These are phyloP conservation scores for Paraphoma sp. DNA, from an alignment of 2,329 filamentous ascomycete species.

Conservation along the genomic window DNA sequence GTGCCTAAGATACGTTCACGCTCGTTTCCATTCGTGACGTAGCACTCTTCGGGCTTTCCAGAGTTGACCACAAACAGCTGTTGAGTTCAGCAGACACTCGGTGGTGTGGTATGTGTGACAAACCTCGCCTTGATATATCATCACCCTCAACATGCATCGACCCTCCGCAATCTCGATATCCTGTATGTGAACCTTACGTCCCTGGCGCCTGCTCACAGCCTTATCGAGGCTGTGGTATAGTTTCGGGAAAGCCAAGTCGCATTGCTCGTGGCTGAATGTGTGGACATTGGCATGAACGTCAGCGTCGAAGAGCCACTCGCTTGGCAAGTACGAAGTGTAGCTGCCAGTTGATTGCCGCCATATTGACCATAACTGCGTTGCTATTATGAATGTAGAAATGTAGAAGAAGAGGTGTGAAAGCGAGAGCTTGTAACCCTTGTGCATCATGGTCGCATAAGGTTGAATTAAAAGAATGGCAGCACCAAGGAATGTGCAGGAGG, in stretches of 20 bases:
- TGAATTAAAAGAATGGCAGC: constrained; percentile 11
- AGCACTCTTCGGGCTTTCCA: constrained; percentile 40
- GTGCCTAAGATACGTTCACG: constrained; percentile 43
- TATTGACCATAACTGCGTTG: constrained; percentile 34
- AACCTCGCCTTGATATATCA: constrained; percentile 42
- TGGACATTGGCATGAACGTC: constrained; percentile 42
- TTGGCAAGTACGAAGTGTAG: constrained; percentile 18
- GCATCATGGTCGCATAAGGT: constrained; percentile 42
- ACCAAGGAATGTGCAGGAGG: constrained; percentile 4
- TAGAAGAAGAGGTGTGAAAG: constrained; percentile 36
- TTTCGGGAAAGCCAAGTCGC: constrained; percentile 41
- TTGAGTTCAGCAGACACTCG: no score
- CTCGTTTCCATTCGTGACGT: constrained; percentile 43
- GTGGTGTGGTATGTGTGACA: background rate
- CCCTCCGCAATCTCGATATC: constrained; percentile 38
- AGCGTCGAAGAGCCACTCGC: constrained; percentile 33
- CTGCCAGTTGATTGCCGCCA: constrained; percentile 33
- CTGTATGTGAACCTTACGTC: constrained; percentile 32
- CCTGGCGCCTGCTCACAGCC: constrained; percentile 29
- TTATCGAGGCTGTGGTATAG: constrained; percentile 39
- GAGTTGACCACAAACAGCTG: constrained; percentile 41
- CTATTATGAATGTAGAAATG: constrained; percentile 38
- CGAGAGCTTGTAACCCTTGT: constrained; percentile 35
- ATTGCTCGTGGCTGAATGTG: constrained; percentile 41
- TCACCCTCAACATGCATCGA: constrained; percentile 40